A percentile compares a stretch with the other conserved stretches of the same genome.
These are phyloP conservation scores for Populus hybrid DNA, from an alignment of 441 rosid genomes.

Conservation along the genomic window DNA sequence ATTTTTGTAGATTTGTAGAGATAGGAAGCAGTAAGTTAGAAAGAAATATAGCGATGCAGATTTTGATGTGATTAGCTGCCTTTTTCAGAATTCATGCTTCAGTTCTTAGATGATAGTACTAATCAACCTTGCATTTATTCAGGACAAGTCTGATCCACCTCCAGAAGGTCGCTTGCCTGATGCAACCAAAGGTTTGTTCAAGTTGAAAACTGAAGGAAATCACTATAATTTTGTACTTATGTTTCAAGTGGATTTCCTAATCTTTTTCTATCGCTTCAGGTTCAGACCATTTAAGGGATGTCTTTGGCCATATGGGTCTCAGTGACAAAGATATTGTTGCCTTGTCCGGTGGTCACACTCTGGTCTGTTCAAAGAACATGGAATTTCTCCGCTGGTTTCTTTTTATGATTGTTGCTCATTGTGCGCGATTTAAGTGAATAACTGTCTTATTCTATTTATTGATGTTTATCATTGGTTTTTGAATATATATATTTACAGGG, in stretches of 20 bases:
- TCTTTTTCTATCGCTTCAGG: slow-evolving; percentile 27
- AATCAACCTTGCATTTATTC: slow-evolving; percentile 19
- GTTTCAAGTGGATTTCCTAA: not conserved
- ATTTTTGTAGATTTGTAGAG: not conserved
- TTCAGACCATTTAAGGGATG: slow-evolving; percentile 68
- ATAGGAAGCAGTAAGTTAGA: not conserved
- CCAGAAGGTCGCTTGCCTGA: slow-evolving; percentile 74
- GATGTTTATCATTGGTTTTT: not conserved
- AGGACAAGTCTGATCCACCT: slow-evolving; percentile 71
- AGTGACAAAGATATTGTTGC: slow-evolving; percentile 83
- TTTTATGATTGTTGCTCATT: not conserved
- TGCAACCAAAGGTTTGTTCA: slow-evolving; percentile 54
- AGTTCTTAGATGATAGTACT: not conserved
- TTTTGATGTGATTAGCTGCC: too few relatives aligned
- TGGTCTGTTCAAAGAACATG: slow-evolving; percentile 35
- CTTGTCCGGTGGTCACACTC: slow-evolving; percentile 89
- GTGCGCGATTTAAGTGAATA: not conserved
- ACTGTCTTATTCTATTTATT: not conserved
- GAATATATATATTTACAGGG: slow-evolving; percentile 39
- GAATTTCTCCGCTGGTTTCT: not conserved
- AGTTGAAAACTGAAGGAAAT: not conserved
- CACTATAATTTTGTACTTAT: not conserved
- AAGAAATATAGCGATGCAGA: not conserved
- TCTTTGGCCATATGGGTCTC: slow-evolving; percentile 78
- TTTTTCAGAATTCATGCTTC: not conserved